phyloP scores from a whole-genome alignment of 2,329 filamentous ascomycete genomes.

The Penicillium sp. region DNA sequence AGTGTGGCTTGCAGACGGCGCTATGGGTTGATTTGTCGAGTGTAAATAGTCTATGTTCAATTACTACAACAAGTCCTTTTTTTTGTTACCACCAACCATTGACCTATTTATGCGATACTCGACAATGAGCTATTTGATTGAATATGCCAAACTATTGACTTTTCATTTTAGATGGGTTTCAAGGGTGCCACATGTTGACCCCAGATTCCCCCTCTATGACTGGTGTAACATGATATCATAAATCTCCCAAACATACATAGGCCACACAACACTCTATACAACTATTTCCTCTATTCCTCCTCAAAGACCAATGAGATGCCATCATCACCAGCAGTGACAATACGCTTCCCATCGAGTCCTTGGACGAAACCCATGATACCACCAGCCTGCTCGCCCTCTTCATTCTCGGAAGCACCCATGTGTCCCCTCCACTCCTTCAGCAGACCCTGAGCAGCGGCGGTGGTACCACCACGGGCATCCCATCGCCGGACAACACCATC shows the following conservation, averaged over 20 bases:
- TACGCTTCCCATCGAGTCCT: slow-evolving; percentile 70
- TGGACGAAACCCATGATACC: slow-evolving; percentile 93
- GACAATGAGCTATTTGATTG: neutral
- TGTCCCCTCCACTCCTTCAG: slow-evolving; percentile 92
- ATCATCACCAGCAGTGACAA: slow-evolving; percentile 93
- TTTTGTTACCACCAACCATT: slow-evolving; percentile 20
- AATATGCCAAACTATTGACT: neutral
- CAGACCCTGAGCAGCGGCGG: slow-evolving; percentile 71
- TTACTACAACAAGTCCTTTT: slow-evolving; percentile 31
- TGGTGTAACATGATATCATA: slow-evolving; percentile 35
- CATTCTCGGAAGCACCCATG: slow-evolving; percentile 47
- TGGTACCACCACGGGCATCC: slow-evolving; percentile 76
- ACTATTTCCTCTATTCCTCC: slow-evolving; percentile 32
- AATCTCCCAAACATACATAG: slow-evolving; percentile 19
- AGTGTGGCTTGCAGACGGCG: slow-evolving; percentile 33
- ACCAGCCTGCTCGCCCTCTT: slow-evolving; percentile 77
- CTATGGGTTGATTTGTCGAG: slow-evolving; percentile 42
- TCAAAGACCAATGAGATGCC: slow-evolving; percentile 55
- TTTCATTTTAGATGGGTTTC: slow-evolving; percentile 5
- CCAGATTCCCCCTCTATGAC: slow-evolving; percentile 11
- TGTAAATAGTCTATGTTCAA: slow-evolving; percentile 47
- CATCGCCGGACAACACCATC: slow-evolving; percentile 89
- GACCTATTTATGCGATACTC: neutral
- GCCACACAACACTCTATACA: slow-evolving; percentile 15
- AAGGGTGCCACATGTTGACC: neutral